Evolutionary conservation across 2,329 filamentous ascomycete species (phyloP).

Genomic region (Ophiostoma triangulosporum): DNA sequence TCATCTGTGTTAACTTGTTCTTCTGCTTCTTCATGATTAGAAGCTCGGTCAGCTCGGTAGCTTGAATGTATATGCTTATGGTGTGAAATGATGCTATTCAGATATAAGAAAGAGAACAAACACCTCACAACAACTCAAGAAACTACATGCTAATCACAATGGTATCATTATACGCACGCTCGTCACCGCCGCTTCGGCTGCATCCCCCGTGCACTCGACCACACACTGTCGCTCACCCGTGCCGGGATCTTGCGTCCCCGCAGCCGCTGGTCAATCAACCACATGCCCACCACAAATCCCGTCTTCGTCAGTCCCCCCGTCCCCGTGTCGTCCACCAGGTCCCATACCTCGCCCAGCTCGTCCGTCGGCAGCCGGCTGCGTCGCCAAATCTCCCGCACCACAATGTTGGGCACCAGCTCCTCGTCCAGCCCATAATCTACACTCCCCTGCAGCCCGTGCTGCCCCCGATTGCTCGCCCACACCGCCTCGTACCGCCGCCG

Average conservation of each 20-base stretch:
- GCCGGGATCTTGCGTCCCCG: slow-evolving; percentile 64
- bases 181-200: slow-evolving; percentile 9
- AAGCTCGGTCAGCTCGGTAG: too few relatives aligned
- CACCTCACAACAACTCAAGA: too few relatives aligned
- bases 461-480: slow-evolving; percentile 68
- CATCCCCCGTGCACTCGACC: slow-evolving; percentile 50
- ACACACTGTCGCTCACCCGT: slow-evolving; percentile 59
- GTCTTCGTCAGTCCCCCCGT: slow-evolving; percentile 46
- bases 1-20: too few relatives aligned
- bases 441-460: slow-evolving; percentile 18
- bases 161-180: neutral
- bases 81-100: too few relatives aligned
- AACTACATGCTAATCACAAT: neutral
- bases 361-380: slow-evolving; percentile 53
- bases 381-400: slow-evolving; percentile 63
- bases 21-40: too few relatives aligned
- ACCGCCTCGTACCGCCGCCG: slow-evolving; percentile 72
- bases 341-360: slow-evolving; percentile 64
- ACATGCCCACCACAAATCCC: slow-evolving; percentile 73
- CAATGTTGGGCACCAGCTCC: slow-evolving; percentile 49
- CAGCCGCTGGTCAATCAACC: slow-evolving; percentile 70
- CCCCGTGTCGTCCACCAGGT: slow-evolving; percentile 49
- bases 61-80: too few relatives aligned
- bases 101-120: too few relatives aligned
- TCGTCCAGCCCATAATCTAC: slow-evolving; percentile 12